A percentile compares a stretch with the other conserved stretches of the same genome.
These are phyloP conservation scores for Tolypocladium paradoxum DNA, from an alignment of 2,329 filamentous ascomycete species.

Conservation along the genomic window DNA sequence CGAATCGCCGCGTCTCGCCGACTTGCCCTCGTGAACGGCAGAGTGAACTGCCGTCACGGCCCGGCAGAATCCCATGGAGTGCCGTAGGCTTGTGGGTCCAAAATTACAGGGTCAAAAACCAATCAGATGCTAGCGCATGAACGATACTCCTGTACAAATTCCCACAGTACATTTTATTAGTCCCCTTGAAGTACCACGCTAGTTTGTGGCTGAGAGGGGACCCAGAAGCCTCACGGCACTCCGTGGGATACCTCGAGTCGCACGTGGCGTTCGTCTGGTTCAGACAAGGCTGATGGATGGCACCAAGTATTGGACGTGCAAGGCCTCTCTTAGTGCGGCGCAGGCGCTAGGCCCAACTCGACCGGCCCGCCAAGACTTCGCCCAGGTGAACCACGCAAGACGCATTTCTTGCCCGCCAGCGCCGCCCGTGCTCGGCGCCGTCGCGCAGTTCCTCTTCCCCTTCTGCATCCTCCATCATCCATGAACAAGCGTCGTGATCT, in stretches of 20 bases:
- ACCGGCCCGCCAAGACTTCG: neutral
- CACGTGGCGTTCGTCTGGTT: neutral
- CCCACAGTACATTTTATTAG: too few species aligned
- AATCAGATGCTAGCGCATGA: too few species aligned
- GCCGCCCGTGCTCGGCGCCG: neutral
- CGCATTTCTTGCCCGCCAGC: neutral
- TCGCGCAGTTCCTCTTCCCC: neutral
- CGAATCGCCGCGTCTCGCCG: neutral
- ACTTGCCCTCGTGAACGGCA: too few species aligned
- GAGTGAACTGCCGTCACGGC: too few species aligned
- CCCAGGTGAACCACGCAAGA: neutral
- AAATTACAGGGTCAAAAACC: too few species aligned
- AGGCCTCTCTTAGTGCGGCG: conserved; percentile 4
- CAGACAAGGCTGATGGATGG: neutral
- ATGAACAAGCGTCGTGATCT: neutral
- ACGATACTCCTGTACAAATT: too few species aligned
- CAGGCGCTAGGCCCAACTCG: conserved; percentile 5
- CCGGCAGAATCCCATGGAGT: too few species aligned
- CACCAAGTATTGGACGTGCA: conserved; percentile 4
- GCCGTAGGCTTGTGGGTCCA: too few species aligned
- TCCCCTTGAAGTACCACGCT: too few species aligned
- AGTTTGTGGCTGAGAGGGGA: too few species aligned
- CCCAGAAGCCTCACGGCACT: too few species aligned
- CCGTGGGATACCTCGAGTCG: too few species aligned
- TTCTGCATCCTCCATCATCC: neutral